phyloP scores from a whole-genome alignment of 148 eudicot species.

The Rhododendron ovatum region DNA sequence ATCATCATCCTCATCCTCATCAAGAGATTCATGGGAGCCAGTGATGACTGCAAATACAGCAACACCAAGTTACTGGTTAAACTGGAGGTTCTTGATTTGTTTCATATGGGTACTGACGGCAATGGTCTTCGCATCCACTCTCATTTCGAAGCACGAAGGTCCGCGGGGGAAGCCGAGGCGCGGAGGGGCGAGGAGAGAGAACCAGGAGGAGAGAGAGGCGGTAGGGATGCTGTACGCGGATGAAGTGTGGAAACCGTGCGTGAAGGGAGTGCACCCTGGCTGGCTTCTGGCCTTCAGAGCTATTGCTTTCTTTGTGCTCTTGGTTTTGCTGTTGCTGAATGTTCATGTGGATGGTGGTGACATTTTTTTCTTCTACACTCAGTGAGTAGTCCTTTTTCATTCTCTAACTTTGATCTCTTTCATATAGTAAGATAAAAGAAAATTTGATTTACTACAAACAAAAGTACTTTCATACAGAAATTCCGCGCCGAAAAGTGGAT shows the following conservation, averaged over 20 bases:
- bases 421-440: neutral
- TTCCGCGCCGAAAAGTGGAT: neutral
- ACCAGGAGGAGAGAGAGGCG: conserved; percentile 10
- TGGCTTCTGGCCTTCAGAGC: conserved; percentile 69
- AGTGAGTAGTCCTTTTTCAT: conserved; percentile 39
- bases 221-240: conserved; percentile 57
- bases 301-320: conserved; percentile 57
- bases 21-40: conserved; percentile 67
- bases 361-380: conserved; percentile 79
- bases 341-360: conserved; percentile 55
- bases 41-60: conserved; percentile 43
- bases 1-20: neutral
- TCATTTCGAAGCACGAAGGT: conserved; percentile 65
- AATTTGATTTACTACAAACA: neutral
- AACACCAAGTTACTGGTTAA: conserved; percentile 67
- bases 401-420: neutral
- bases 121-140: conserved; percentile 42
- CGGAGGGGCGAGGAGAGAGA: neutral
- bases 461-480: neutral
- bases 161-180: conserved; percentile 3
- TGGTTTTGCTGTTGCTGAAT: conserved; percentile 54
- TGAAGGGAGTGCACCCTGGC: conserved; percentile 68
- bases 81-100: conserved; percentile 76
- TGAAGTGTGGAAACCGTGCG: conserved; percentile 78
- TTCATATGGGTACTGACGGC: conserved; percentile 47